phyloP scores from a whole-genome alignment of 179 eudicot genomes.

The Patellifolia procumbens region DNA sequence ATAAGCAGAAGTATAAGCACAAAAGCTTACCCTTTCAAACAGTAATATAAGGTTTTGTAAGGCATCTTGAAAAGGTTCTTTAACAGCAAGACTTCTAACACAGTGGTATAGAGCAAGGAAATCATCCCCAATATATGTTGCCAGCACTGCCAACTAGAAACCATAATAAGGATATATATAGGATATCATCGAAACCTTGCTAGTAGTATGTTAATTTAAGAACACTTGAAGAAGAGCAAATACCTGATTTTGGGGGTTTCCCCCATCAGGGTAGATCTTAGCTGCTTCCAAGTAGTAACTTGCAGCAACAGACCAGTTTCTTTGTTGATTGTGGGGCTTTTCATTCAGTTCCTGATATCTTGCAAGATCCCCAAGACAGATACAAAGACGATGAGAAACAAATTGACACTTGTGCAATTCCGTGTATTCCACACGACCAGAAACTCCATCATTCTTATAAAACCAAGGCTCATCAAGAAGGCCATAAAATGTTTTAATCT shows the following conservation, averaged over 20 bases:
- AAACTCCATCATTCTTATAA: constrained; percentile 30
- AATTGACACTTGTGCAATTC: constrained; percentile 52
- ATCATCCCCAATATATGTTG: constrained; percentile 72
- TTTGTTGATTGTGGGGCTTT: constrained; percentile 45
- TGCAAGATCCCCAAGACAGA: constrained; percentile 90
- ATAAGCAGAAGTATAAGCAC: background rate
- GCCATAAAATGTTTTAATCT: constrained; percentile 54
- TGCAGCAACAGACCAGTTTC: constrained; percentile 78
- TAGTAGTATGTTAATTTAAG: background rate
- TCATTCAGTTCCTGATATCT: constrained; percentile 68
- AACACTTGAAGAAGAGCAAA: constrained; percentile 10
- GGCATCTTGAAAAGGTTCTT: constrained; percentile 95
- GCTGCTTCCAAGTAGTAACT: constrained; percentile 71
- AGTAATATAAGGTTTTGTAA: constrained; percentile 70
- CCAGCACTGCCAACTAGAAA: constrained; percentile 84
- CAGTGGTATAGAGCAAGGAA: constrained; percentile 90
- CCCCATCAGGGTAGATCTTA: constrained; percentile 75
- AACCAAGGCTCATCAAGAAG: constrained; percentile 49
- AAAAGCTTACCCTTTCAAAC: constrained; percentile 71
- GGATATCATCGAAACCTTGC: constrained; percentile 1
- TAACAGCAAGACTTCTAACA: constrained; percentile 81
- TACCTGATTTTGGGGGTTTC: constrained; percentile 98
- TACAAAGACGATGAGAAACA: constrained; percentile 69
- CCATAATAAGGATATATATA: constrained; percentile 29
- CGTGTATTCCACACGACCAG: constrained; percentile 36